Base-by-base conservation (phyloP, 2,329 filamentous ascomycete species). In the Alternaria triticimaculans region DNA sequence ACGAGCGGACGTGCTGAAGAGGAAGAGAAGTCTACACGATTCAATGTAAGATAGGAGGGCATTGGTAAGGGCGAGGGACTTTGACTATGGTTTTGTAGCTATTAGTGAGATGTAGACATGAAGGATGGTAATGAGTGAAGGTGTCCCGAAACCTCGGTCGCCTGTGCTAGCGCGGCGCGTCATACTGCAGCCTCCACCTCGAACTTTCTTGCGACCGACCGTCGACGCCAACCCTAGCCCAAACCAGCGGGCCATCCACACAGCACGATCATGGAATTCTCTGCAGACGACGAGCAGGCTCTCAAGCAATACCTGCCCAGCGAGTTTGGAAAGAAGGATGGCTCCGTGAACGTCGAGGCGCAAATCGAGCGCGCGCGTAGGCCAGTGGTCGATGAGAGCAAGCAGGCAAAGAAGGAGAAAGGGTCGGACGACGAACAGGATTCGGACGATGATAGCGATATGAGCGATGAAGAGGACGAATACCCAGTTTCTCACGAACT, bases 401-500 rank as follows among this genome's bases (percentile, higher is more conserved):
- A 77, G 56, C 70, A 65, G 63, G 69, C 55, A 23, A 69, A 70
- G 60, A 73, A 76, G 54, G 75, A 75, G 44, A 62, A 75, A 44
- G 69, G 70, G 46, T 75, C 79, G 53, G 69, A 76, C 37, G 70
- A 70, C 63, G 70, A 77, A 41, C 66, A 74, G 58, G 72, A 80
- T 62, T 77, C 75, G n/a, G 80, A 82, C 45, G 77, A 82, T 21
- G 84, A 86, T 60, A 85, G 86, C 21, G 88, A 89, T 53, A 85
- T 88, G 25, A 87, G 88, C 54, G 85, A 87, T 2, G 88, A 93
- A 21, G 92, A 94, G 28, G 94, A 97, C 73, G 92, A 97, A 72
- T 97, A 90, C 69, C 96, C 96, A 2, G 89, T 96, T 12, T 96
- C 96, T 6, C 96, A 99, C 78, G 94, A 97, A 81, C 87, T 99